phyloP scores from a whole-genome alignment of 2,329 filamentous ascomycete genomes.

The Alternaria sp. region DNA sequence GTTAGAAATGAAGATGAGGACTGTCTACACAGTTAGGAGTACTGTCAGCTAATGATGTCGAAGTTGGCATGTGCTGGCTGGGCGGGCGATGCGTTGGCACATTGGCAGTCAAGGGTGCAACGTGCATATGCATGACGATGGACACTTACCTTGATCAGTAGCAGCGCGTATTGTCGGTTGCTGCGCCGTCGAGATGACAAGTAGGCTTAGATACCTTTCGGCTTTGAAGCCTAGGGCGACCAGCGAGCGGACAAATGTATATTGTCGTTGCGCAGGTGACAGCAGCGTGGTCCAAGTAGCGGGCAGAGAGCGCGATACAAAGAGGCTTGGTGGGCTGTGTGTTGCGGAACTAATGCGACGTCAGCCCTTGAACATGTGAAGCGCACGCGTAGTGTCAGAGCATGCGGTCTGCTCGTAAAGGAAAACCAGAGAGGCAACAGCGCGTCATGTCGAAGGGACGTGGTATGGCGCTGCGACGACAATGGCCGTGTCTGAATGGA shows the following conservation, averaged over 20 bases:
- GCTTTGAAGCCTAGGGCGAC: constrained; percentile 30
- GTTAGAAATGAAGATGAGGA: constrained; percentile 40
- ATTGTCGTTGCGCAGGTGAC: constrained; percentile 39
- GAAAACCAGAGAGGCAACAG: background rate
- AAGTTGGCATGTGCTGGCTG: constrained; percentile 50
- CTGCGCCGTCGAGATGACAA: constrained; percentile 37
- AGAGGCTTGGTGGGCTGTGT: constrained; percentile 32
- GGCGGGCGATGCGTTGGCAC: constrained; percentile 53
- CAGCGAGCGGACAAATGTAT: constrained; percentile 31
- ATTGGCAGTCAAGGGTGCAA: constrained; percentile 40
- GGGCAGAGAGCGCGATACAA: constrained; percentile 36
- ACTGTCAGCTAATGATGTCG: constrained; percentile 48
- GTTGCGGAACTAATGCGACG: constrained; percentile 27
- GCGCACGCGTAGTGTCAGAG: constrained; percentile 15
- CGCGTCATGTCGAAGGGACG: background rate
- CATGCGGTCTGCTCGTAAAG: background rate
- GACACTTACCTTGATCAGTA: constrained; percentile 49
- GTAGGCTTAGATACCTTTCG: constrained; percentile 22
- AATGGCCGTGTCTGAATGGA: background rate
- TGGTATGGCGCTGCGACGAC: background rate
- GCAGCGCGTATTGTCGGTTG: constrained; percentile 33
- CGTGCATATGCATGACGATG: constrained; percentile 52
- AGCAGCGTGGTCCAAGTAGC: constrained; percentile 26
- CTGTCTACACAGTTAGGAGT: constrained; percentile 43
- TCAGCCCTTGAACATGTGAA: constrained; percentile 33